A percentile compares a stretch with the other conserved stretches of the same genome.
Conservation (phyloP, 805 yeast species). For the Candida sithepensis region DNA sequence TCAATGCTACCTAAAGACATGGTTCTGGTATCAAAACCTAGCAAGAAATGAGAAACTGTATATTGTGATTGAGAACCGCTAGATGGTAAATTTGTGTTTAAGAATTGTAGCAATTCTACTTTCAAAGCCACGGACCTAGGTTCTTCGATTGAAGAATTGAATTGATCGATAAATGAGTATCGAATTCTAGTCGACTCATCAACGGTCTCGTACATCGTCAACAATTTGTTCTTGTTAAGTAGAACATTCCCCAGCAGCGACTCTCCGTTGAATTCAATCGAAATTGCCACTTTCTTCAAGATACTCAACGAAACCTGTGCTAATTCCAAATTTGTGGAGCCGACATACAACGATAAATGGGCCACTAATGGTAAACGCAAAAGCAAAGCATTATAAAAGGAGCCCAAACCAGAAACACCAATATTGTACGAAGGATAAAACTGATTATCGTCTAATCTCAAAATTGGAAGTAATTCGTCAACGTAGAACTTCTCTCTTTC, state of each 20-base stretch:
- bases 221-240: slow-evolving; percentile 53
- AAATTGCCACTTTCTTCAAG: slow-evolving; percentile 43
- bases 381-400: slow-evolving; percentile 69
- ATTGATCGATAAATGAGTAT: slow-evolving; percentile 66
- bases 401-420: slow-evolving; percentile 58
- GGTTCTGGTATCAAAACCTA: slow-evolving; percentile 64
- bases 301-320: slow-evolving; percentile 53
- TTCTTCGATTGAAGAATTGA: slow-evolving; percentile 42
- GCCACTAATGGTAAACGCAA: slow-evolving; percentile 70
- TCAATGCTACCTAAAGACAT: slow-evolving; percentile 44
- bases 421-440: slow-evolving; percentile 39
- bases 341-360: slow-evolving; percentile 71
- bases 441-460: slow-evolving; percentile 39
- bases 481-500: slow-evolving; percentile 56
- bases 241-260: slow-evolving; percentile 22
- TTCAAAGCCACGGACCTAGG: slow-evolving; percentile 46
- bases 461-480: slow-evolving; percentile 49
- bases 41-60: slow-evolving; percentile 66
- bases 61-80: slow-evolving; percentile 34
- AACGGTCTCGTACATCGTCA: slow-evolving; percentile 68
- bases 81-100: slow-evolving; percentile 45
- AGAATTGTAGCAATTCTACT: slow-evolving; percentile 53
- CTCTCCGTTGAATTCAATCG: slow-evolving; percentile 39
- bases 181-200: slow-evolving; percentile 77
- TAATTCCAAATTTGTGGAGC: slow-evolving; percentile 47